These are phyloP conservation scores for Talaromyces sp. DNA, from an alignment of 2,329 filamentous ascomycete species.

Conservation along the genomic window DNA sequence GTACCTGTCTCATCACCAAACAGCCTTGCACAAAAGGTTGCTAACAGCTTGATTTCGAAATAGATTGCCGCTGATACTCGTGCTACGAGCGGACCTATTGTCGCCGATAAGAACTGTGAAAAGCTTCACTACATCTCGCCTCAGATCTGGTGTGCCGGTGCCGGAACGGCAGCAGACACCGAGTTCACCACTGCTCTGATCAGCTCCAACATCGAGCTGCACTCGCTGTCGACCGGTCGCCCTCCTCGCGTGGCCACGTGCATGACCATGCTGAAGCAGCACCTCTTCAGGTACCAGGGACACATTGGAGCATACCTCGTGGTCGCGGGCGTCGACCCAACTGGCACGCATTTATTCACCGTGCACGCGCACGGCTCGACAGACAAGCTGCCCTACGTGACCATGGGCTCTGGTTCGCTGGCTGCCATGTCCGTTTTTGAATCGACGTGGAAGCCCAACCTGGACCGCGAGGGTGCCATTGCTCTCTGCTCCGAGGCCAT, in stretches of 20 bases:
- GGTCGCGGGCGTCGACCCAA: constrained; percentile 93
- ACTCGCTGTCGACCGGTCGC: constrained; percentile 91
- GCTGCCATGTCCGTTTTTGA: constrained; percentile 98
- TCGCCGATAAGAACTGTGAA: constrained; percentile 99
- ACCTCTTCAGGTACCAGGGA: constrained; percentile 97
- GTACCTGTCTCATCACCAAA: not conserved
- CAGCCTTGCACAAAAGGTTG: not conserved
- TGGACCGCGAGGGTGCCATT: constrained; percentile 76
- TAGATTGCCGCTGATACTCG: constrained; percentile 96
- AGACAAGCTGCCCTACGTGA: constrained; percentile 98
- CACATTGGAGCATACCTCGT: constrained; percentile 98
- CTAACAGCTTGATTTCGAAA: constrained; percentile 7
- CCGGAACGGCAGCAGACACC: constrained; percentile 94
- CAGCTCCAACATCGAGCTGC: constrained; percentile 96
- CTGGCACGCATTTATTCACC: constrained; percentile 90
- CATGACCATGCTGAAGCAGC: constrained; percentile 99
- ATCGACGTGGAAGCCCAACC: constrained; percentile 79
- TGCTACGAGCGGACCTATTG: constrained; percentile 94
- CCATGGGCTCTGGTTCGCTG: constrained; percentile 94
- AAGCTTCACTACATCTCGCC: constrained; percentile 98
- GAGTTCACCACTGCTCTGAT: constrained; percentile 99
- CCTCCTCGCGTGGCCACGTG: constrained; percentile 96
- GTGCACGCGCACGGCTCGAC: constrained; percentile 98
- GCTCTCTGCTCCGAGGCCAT: constrained; percentile 81
- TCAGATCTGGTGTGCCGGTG: constrained; percentile 98